These are phyloP conservation scores for Murraya paniculata DNA, from an alignment of 345 rosid genomes.

Conservation along the genomic window DNA sequence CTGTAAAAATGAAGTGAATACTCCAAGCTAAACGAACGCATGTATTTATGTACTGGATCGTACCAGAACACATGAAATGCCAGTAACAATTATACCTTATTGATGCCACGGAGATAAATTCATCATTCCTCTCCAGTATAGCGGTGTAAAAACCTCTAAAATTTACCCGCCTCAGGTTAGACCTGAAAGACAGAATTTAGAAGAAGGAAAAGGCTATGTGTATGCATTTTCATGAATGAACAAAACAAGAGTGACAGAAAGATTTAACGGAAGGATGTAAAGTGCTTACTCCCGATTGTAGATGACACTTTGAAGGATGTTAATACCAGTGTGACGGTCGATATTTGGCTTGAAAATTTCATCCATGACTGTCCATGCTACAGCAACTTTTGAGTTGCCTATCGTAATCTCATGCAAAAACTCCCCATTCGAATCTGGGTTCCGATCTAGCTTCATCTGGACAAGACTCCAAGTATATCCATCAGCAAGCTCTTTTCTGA, in stretches of 20 bases:
- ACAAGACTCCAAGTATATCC: conserved; percentile 16
- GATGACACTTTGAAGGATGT: conserved; percentile 9
- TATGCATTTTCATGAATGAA: too few species aligned
- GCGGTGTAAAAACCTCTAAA: conserved; percentile 26
- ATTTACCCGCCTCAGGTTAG: conserved; percentile 19
- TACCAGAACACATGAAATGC: not conserved
- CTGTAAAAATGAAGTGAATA: not conserved
- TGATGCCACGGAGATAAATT: conserved; percentile 21
- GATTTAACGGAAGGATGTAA: not conserved
- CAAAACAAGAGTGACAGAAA: too few species aligned
- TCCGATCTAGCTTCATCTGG: not conserved
- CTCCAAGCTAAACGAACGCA: not conserved
- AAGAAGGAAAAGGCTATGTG: not conserved
- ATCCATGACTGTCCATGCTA: conserved; percentile 17
- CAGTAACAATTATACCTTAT: conserved; percentile 16
- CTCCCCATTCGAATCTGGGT: not conserved
- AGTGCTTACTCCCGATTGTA: conserved; percentile 14
- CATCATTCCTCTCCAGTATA: conserved; percentile 21
- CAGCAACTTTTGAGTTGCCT: conserved; percentile 15
- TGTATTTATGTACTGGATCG: not conserved
- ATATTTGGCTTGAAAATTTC: not conserved
- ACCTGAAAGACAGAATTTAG: conserved; percentile 21
- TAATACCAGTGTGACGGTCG: conserved; percentile 5
- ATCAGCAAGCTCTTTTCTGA: not conserved
- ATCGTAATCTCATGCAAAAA: not conserved